phyloP scores from a whole-genome alignment of 2,329 filamentous ascomycete genomes.

The Trichophyton verrucosum region DNA sequence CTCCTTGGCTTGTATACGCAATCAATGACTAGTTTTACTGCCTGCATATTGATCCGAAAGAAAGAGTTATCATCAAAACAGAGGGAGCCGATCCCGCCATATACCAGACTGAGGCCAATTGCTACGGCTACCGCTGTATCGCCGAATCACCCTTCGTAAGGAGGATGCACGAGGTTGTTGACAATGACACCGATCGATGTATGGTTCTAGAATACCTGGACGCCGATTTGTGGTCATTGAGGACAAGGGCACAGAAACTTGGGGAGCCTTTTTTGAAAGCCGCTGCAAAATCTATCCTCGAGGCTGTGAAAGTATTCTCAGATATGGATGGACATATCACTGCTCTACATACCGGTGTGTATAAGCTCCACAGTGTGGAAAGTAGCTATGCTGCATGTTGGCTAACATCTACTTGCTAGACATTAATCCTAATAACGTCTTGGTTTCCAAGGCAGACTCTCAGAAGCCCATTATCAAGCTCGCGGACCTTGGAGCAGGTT shows the following conservation, averaged over 20 bases:
- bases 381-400: too few species aligned
- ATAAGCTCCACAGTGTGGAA: too few species aligned
- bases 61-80: conserved; percentile 7
- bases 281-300: conserved; percentile 8
- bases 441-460: conserved; percentile 7
- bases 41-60: background rate
- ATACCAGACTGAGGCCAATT: conserved; percentile 5
- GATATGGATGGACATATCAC: conserved; percentile 12
- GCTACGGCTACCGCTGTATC: conserved; percentile 8
- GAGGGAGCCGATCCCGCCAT: background rate
- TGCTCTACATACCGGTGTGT: conserved; percentile 9
- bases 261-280: conserved; percentile 5
- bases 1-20: conserved; percentile 5
- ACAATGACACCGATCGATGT: conserved; percentile 11
- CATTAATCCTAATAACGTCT: conserved; percentile 11
- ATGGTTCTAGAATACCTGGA: conserved; percentile 13
- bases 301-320: conserved; percentile 9
- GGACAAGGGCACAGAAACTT: background rate
- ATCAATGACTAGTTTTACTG: background rate
- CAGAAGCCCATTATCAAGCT: conserved; percentile 9
- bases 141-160: conserved; percentile 7
- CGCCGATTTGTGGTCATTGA: conserved; percentile 10
- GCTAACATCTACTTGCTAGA: conserved; percentile 2
- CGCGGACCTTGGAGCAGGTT: conserved; percentile 6
- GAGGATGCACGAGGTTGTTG: conserved; percentile 6